Base-by-base conservation (phyloP, 1,139 yeast species). In the Pichia sp. region DNA sequence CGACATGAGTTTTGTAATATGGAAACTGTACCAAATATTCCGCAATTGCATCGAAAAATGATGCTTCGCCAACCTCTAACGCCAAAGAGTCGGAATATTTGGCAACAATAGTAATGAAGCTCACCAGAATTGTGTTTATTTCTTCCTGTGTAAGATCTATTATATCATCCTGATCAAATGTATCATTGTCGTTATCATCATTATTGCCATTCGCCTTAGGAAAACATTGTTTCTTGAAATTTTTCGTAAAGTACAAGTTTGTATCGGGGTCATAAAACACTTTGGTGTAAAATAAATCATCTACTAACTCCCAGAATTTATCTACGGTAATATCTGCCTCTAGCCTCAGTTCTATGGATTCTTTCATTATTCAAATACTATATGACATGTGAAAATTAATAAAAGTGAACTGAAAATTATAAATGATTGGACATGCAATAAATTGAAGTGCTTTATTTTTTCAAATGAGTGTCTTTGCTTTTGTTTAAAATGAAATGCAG, bases 1-100 rank as follows among this genome's bases (percentile, higher is more conserved):
- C n/a, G n/a, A 58, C 54, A 45, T 71, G 64, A 1, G 50, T 44
- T 36, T 62, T 62, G 48, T 69, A 73, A 8, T 64, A 48, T 6
- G 52, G 52, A 1, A 69, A 66, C 26, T 65, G 63, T 3, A 67
- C 54, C 27, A 73, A 34, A 36, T 53, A 56, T 29, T 53, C 54
- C 1, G 64, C 52, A 5, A 54, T 49, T 10, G 51, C 37, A 16
- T 49, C 48, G 40, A 50, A 60, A 40, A 62, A 62, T 5, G 43
- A 48, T n/a, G 53, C 55, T 16, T 55, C 57, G 4, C 54, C 52
- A 11, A 49, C 50, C 3, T 46, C 45, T 4, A 37, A 40, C 1
- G 44, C 44, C 36, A 59, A 39, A 9, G 45, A 44, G 34, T 57
- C 61, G 34, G 56, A 49, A 48, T 61, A 56, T 29, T 55, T 55